Conservation (phyloP, 176 grass and related monocot species). For the barley (Hordeum vulgare) region DNA sequence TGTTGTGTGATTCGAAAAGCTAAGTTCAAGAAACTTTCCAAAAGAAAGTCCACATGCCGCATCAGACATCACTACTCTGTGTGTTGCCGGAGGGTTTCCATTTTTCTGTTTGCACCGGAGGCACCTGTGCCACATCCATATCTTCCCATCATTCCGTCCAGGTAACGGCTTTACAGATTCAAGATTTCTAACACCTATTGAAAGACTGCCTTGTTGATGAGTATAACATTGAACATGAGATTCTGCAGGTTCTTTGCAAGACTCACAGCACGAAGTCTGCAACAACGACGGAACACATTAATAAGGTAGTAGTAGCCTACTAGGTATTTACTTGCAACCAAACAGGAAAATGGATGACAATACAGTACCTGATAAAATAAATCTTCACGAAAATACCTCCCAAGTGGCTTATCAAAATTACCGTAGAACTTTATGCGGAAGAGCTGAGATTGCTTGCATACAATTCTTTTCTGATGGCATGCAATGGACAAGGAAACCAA, state of each 20-base stretch:
- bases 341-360: constrained; percentile 2
- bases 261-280: constrained; percentile 71
- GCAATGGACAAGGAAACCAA: constrained; percentile 87
- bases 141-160: constrained; percentile 75
- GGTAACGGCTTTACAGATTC: constrained; percentile 48
- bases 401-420: constrained; percentile 95
- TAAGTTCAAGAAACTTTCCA: constrained; percentile 97
- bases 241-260: constrained; percentile 84
- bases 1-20: constrained; percentile 90
- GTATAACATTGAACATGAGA: constrained; percentile 90
- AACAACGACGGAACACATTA: constrained; percentile 8
- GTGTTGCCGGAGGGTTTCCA: constrained; percentile 62
- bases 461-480: constrained; percentile 56
- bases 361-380: constrained; percentile 71
- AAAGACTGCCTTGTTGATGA: constrained; percentile 90
- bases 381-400: constrained; percentile 91
- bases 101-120: constrained; percentile 71
- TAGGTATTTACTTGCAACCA: neutral
- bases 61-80: constrained; percentile 86
- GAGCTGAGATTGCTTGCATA: constrained; percentile 83
- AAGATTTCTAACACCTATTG: constrained; percentile 69
- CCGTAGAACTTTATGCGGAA: constrained; percentile 96
- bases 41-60: constrained; percentile 93
- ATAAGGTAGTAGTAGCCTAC: neutral
- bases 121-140: constrained; percentile 99